Conservation (phyloP, 805 yeast species). For the Hagleromyces aurorensis region DNA sequence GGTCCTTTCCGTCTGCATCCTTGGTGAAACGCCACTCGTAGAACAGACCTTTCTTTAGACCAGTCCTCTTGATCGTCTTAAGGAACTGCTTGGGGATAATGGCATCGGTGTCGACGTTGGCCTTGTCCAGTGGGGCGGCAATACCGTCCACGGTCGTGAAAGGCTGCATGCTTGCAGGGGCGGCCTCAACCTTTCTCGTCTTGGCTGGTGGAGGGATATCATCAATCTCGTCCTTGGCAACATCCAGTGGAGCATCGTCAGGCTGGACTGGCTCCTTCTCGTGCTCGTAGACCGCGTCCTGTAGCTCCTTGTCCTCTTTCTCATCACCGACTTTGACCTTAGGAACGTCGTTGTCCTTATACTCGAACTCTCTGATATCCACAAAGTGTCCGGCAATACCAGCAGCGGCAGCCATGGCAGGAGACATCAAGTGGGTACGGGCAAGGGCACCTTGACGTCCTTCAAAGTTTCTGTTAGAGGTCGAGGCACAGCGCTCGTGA, state of each 20-base stretch:
- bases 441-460: slow-evolving; percentile 98
- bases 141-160: slow-evolving; percentile 72
- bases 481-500: slow-evolving; percentile 95
- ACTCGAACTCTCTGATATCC: slow-evolving; percentile 79
- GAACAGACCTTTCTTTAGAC: slow-evolving; percentile 79
- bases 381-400: slow-evolving; percentile 84
- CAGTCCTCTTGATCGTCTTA: slow-evolving; percentile 96
- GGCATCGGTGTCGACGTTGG: slow-evolving; percentile 97
- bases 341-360: slow-evolving; percentile 52
- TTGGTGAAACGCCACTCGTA: slow-evolving; percentile 80
- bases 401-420: slow-evolving; percentile 99
- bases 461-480: slow-evolving; percentile 97
- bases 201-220: slow-evolving; percentile 54
- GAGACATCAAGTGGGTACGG: slow-evolving; percentile 96
- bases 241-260: slow-evolving; percentile 42
- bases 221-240: slow-evolving; percentile 45
- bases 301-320: slow-evolving; percentile 46
- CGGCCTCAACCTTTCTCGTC: slow-evolving; percentile 29
- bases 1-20: slow-evolving; percentile 60
- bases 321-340: slow-evolving; percentile 39
- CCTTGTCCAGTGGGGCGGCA: slow-evolving; percentile 91
- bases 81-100: slow-evolving; percentile 97
- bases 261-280: slow-evolving; percentile 56
- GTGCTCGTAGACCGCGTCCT: slow-evolving; percentile 63
- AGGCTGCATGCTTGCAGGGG: slow-evolving; percentile 57